A percentile compares a stretch with the other conserved stretches of the same genome.
phyloP scores from a whole-genome alignment of 257 asterid genomes.

The Euphrasia confusa region DNA sequence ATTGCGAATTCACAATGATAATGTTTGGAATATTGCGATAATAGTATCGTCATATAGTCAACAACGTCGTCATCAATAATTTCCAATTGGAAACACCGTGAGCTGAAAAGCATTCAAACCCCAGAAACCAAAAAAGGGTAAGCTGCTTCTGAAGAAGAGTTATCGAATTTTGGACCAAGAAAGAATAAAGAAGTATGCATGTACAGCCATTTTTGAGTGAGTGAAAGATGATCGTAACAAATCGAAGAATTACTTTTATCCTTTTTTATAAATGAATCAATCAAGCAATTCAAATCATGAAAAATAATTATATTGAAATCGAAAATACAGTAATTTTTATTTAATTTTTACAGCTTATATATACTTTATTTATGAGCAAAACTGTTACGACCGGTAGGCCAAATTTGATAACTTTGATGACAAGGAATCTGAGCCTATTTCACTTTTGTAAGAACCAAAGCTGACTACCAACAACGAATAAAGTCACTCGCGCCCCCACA shows the following conservation, averaged over 20 bases:
- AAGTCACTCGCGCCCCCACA: slow-evolving; percentile 31
- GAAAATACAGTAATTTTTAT: too few species aligned
- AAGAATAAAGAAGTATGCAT: slow-evolving; percentile 29
- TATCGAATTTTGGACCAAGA: slow-evolving; percentile 31
- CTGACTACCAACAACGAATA: slow-evolving; percentile 46
- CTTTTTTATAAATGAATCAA: too few species aligned
- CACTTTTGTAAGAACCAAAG: slow-evolving; percentile 51
- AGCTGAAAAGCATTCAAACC: slow-evolving; percentile 32
- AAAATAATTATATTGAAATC: too few species aligned
- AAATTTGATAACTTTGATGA: slow-evolving; percentile 21
- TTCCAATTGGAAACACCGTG: slow-evolving; percentile 27
- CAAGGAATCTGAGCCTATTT: slow-evolving; percentile 45
- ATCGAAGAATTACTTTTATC: too few species aligned
- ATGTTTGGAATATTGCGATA: slow-evolving; percentile 7
- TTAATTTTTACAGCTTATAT: too few species aligned
- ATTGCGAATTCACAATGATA: not conserved
- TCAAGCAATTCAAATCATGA: too few species aligned
- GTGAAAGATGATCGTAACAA: too few species aligned
- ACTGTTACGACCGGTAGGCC: not conserved
- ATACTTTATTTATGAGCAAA: not conserved
- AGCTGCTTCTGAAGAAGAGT: slow-evolving; percentile 9
- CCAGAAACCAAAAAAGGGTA: slow-evolving; percentile 24
- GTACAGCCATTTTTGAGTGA: not conserved
- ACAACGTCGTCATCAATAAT: not conserved
- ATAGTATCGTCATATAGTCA: not conserved